Conservation (phyloP, 2,329 filamentous ascomycete genomes). For the Diaporthe ampelina region DNA sequence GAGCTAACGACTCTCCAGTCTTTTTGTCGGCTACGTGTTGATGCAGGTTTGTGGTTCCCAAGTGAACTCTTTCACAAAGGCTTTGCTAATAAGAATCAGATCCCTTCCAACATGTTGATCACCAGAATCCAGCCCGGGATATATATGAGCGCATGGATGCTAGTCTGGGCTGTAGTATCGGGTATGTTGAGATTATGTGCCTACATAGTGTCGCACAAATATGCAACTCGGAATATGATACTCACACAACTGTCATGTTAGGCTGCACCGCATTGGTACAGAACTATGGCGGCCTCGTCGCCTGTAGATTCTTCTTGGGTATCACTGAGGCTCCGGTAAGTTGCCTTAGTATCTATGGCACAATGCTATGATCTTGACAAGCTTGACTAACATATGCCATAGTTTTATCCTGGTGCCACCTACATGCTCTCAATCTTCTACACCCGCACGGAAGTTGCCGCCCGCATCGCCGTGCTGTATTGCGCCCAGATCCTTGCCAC, state of each 20-base stretch:
- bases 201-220: background rate
- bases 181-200: background rate
- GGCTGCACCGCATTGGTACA: conserved; percentile 56
- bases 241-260: background rate
- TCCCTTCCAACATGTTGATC: conserved; percentile 62
- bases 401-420: conserved; percentile 54
- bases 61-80: background rate
- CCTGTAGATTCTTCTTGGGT: conserved; percentile 58
- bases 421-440: conserved; percentile 75
- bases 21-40: conserved; percentile 55
- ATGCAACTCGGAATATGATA: background rate
- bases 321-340: conserved; percentile 55
- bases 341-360: background rate
- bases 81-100: conserved; percentile 2
- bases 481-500: conserved; percentile 76
- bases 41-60: conserved; percentile 49
- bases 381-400: background rate
- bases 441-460: conserved; percentile 73
- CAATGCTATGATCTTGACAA: conserved; percentile 22
- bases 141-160: conserved; percentile 53
- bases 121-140: conserved; percentile 52
- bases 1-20: background rate
- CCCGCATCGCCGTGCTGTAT: conserved; percentile 71
- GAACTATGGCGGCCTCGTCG: conserved; percentile 58
- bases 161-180: conserved; percentile 53